Evolutionary conservation across 257 asterid species (phyloP), one percentile per base, ranked within the genome.

Genomic region (Solanum dulcamara): DNA sequence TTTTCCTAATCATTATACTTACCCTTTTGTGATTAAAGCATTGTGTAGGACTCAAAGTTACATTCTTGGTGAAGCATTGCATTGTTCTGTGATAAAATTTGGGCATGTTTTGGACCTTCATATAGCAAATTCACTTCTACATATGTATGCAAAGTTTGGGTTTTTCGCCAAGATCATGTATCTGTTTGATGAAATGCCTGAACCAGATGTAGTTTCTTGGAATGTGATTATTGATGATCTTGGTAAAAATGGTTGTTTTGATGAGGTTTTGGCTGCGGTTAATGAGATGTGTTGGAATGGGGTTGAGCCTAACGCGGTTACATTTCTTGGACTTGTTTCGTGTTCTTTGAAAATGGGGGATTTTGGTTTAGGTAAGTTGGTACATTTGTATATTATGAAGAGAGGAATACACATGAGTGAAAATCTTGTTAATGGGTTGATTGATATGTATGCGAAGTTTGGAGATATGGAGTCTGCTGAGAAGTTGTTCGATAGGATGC

Each of bases 141-240:
- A 86, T 17, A 64, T 88, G 66, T 88, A 89, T 66, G 86, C 64
- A 33, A 84, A 83, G 15, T 81, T 79, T 35, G 89, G 87, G 42
- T 32, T 79, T 59, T 59, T n/a, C 7, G 67, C 10, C 3, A 7
- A 28, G 11, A 71, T 77, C 4, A 55, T 74, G 64, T 74, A 32
- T 0, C 10, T 94, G 98, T 95, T 95, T 44, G 98, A 94, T 38
- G 93, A 88, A 88, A 92, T 94, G 93, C 84, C 94, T 37, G 87
- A 75, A 2, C 88, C 92, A 72, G 98, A 95, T 86, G 79, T 88
- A 10, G 92, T 91, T 87, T 91, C 97, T 33, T 94, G 97, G 98
- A 95, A 95, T 85, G 90, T 93, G 20, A 44, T 93, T 46, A 40
- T 93, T 53, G 59, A 89, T 85, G 93, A 94, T 24, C 89, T 89